Base-by-base conservation (phyloP, 2,329 filamentous ascomycete genomes). In the Westerdykella ornata region DNA sequence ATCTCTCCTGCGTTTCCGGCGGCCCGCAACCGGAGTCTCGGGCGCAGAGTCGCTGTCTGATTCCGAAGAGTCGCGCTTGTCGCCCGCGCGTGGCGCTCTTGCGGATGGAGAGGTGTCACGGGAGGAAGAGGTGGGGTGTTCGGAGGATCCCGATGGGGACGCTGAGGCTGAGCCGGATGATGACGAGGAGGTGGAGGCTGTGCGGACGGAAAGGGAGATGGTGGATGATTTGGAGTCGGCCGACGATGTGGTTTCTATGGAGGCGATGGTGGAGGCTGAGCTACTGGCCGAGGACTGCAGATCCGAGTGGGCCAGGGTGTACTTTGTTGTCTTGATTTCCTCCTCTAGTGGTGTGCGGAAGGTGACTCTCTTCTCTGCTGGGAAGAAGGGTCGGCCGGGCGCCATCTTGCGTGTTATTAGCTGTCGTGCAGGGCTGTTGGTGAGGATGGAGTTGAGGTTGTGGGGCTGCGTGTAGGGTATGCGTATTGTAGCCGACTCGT, bases 271-370 rank as follows among this genome's bases (percentile, higher is more conserved):
- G 7, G 59, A 65, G 19, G 55, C 55, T 4, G 64, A 64, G 22
- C 22, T 26, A 19, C 50, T 47, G 1, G 59, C 35, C 8, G 72
- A 65, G 36, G 69, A 66, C 6, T 69, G 62, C 9, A 81, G 62
- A 54, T 81, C 78, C 1, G 73, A 75, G 48, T 80, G 76, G 29
- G 72, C 72, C 39, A 73, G 62, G 4, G 72, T 75, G 59, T 77
- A 81, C 42, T 66, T 71, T 31, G 71, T 68, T 2, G 71, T 81
- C 47, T 68, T 69, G 51, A 82, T 78, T 42, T 79, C 76, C 54
- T 81, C 78, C 35, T 77, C 76, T 18, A 81, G 57, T 14, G 74
- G 72, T 11, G 65, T 66, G 15, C 72, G 68, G 55, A 80, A 82
- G 18, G 70, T 72, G 11, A 82, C 78, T 47, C 68, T 70, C 64